Evolutionary conservation across 306 rosid genomes (phyloP), one percentile per base, ranked within the genome.

Genomic region (Oxytropis ochrocephala): DNA sequence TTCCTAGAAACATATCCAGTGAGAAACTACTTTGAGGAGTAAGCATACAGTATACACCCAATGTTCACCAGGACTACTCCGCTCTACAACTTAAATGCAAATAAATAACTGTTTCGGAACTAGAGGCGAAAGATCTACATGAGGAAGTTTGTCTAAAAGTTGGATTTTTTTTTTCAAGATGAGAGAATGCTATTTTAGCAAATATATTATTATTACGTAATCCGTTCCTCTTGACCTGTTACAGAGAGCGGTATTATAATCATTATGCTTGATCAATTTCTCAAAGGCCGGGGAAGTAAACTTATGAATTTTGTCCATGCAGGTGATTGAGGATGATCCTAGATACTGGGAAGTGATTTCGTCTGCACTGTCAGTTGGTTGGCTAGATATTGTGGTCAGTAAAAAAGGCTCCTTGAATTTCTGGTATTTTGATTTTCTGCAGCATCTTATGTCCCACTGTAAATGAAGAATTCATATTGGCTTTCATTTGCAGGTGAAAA

Each of bases 361-460:
- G 59, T 88, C 94, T 64, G 90, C 96, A 46, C 51, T 93, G 42
- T 89, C 98, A 68, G 84, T 93, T 79, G 98, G 98, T 81, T 90
- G 98, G 98, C 87, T 86, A 35, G 98, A 93, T 56, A 72, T 88
- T 79, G 98, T 85, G 94, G 98, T 93, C 30, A 24, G 97, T 84
- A 66, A 74, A 42, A 66, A 74, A 42, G 41, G 48, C 78, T 50
- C 72, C 19, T 10, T 10, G 12, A 69, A 74, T 66, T 72, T 77
- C 13, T 73, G 52, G 2, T 30, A 42, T 79, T 9, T 66, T 71
- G 30, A 42, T 79, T 9, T 66, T 71, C 36, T 52, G 64, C 69
- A 19, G 68, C 78, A 33, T 83, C 33, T 72, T 35, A 48, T 56
- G 59, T 76, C 42, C 21, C 69, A 44, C 54, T 44, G 63, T 75